A percentile compares a stretch with the other conserved stretches of the same genome.
Conservation (phyloP, 2,329 filamentous ascomycete species). For the Gnomoniopsis smithogilvyi region DNA sequence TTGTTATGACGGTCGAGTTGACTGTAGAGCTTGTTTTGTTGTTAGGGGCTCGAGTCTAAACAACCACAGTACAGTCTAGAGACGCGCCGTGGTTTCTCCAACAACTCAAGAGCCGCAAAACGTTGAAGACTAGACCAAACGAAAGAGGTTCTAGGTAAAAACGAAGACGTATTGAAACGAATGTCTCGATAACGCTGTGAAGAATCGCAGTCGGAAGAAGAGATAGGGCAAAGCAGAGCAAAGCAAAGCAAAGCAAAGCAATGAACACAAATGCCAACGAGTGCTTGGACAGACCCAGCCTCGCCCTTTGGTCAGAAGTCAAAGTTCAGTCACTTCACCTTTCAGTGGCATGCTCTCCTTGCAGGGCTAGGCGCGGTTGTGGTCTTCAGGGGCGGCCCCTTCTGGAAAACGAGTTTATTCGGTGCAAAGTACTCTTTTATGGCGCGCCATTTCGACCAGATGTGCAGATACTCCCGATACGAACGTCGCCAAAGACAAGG, state of each 20-base stretch:
- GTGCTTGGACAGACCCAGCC: neutral
- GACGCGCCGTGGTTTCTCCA: neutral
- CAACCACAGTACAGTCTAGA: neutral
- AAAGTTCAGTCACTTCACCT: neutral
- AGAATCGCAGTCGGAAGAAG: neutral
- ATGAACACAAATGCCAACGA: slow-evolving; percentile 1
- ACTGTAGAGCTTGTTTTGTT: neutral
- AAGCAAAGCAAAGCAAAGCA: slow-evolving; percentile 5
- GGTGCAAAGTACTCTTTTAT: slow-evolving; percentile 15
- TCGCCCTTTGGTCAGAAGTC: neutral
- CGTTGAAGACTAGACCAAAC: neutral
- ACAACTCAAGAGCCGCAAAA: neutral
- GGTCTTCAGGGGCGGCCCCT: neutral
- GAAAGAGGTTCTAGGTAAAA: neutral
- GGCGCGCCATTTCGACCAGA: slow-evolving; percentile 16
- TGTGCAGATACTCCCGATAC: slow-evolving; percentile 17
- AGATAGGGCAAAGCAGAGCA: slow-evolving; percentile 11
- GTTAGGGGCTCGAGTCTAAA: neutral
- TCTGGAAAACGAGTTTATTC: neutral
- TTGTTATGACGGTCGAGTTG: neutral
- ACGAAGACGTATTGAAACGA: slow-evolving; percentile 23
- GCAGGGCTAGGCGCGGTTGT: neutral
- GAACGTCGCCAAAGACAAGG: slow-evolving; percentile 8
- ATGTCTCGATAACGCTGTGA: slow-evolving; percentile 19
- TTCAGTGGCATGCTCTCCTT: slow-evolving; percentile 6